These are phyloP conservation scores for Teratosphaeria epicoccoides DNA, from an alignment of 2,329 filamentous ascomycete species.

Conservation along the genomic window DNA sequence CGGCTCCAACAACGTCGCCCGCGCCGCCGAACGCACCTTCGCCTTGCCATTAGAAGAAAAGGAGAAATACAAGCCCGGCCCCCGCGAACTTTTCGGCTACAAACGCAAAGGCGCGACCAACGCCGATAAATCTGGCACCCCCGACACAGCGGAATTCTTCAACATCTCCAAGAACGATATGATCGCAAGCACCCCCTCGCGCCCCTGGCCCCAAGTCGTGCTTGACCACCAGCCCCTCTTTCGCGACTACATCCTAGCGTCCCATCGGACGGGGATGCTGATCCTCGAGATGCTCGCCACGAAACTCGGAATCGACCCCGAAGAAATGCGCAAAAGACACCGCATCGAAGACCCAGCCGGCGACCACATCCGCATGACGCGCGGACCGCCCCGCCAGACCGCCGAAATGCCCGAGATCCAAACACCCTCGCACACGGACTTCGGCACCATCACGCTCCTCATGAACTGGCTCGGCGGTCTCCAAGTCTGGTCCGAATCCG, in stretches of 20 bases:
- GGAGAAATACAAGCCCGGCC: constrained; percentile 41
- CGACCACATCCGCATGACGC: constrained; percentile 44
- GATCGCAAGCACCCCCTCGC: constrained; percentile 27
- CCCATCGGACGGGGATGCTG: constrained; percentile 37
- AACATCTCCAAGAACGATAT: constrained; percentile 47
- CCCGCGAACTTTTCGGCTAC: constrained; percentile 29
- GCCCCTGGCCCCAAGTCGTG: constrained; percentile 18
- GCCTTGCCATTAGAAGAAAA: constrained; percentile 38
- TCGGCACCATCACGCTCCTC: constrained; percentile 44
- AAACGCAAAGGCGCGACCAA: constrained; percentile 35
- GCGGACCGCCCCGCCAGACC: constrained; percentile 36
- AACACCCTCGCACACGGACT: constrained; percentile 42
- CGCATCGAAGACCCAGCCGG: constrained; percentile 33
- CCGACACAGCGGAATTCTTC: constrained; percentile 47
- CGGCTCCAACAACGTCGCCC: constrained; percentile 18
- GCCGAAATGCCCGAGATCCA: constrained; percentile 26
- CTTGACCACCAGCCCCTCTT: constrained; percentile 24
- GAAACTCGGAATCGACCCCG: constrained; percentile 33
- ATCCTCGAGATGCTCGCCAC: constrained; percentile 38
- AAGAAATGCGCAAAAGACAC: constrained; percentile 38
- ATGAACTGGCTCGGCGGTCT: constrained; percentile 48
- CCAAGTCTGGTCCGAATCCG: constrained; percentile 35
- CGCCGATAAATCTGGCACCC: constrained; percentile 39
- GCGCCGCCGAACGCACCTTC: constrained; percentile 37
- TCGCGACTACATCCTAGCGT: constrained; percentile 34